Conservation (phyloP, 2,329 filamentous ascomycete genomes). For the Neophaeococcomyces mojaviensis region DNA sequence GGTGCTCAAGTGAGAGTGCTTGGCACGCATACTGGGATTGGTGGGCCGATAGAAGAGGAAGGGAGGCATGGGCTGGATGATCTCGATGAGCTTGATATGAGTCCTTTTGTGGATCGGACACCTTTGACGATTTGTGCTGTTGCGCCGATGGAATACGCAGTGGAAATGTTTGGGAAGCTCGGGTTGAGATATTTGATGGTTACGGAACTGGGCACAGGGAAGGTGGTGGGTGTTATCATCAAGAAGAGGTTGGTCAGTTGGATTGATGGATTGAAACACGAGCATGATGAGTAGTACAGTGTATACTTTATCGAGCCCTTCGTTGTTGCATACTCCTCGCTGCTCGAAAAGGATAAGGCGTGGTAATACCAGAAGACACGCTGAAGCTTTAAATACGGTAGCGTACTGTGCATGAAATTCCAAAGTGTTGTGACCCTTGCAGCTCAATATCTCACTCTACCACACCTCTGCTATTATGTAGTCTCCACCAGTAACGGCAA, state of each 20-base stretch:
- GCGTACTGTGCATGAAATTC: no score
- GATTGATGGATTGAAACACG: constrained; percentile 38
- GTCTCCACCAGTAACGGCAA: no score
- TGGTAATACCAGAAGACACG: no score
- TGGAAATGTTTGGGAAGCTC: constrained; percentile 54
- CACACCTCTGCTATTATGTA: no score
- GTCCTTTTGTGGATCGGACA: constrained; percentile 47
- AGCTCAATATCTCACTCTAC: no score
- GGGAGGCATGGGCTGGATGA: constrained; percentile 13
- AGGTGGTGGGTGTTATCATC: constrained; percentile 47
- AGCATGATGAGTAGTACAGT: neutral
- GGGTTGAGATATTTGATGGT: constrained; percentile 49
- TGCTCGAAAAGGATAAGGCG: no score
- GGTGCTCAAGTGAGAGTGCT: constrained; percentile 32
- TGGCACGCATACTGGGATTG: constrained; percentile 19
- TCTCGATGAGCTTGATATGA: constrained; percentile 36
- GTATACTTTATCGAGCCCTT: no score
- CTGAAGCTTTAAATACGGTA: no score
- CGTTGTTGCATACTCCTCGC: no score
- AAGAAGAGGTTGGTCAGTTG: constrained; percentile 52
- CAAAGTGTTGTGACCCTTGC: no score
- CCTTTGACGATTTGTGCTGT: constrained; percentile 44
- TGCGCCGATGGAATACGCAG: constrained; percentile 51
- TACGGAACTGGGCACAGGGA: constrained; percentile 45
- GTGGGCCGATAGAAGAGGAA: constrained; percentile 40